Evolutionary conservation across 2,329 filamentous ascomycete species (phyloP).

Genomic region (Fusarium newnesense): DNA sequence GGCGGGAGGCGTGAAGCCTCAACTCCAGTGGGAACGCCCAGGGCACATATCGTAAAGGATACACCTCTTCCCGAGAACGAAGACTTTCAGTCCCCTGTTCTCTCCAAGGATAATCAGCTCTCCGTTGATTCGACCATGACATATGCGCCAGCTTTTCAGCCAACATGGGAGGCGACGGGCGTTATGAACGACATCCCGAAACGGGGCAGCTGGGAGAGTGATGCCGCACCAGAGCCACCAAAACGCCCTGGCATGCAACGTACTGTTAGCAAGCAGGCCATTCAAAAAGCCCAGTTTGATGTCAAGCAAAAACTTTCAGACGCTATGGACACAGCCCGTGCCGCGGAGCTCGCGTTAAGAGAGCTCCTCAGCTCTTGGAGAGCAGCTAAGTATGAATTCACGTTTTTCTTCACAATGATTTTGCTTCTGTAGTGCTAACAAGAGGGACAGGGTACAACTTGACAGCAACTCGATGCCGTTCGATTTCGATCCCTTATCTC

Average conservation of each 20-base stretch:
- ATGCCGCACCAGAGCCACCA: slow-evolving; percentile 49
- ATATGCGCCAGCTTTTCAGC: slow-evolving; percentile 62
- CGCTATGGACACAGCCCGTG: slow-evolving; percentile 80
- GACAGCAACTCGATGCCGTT: slow-evolving; percentile 68
- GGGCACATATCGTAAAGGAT: slow-evolving; percentile 53
- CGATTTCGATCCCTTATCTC: slow-evolving; percentile 85
- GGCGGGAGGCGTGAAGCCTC: slow-evolving; percentile 67
- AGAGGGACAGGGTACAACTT: slow-evolving; percentile 60
- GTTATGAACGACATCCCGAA: slow-evolving; percentile 78
- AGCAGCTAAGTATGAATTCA: slow-evolving; percentile 76
- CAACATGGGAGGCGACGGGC: slow-evolving; percentile 80
- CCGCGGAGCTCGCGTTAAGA: slow-evolving; percentile 84
- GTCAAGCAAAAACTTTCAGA: slow-evolving; percentile 72
- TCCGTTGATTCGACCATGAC: slow-evolving; percentile 61
- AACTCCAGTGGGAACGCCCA: slow-evolving; percentile 66
- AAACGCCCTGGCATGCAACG: slow-evolving; percentile 53
- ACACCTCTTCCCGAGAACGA: slow-evolving; percentile 53
- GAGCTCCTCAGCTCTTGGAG: slow-evolving; percentile 85
- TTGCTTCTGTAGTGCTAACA: slow-evolving; percentile 20
- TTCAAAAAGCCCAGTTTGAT: slow-evolving; percentile 71
- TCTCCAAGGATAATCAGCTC: slow-evolving; percentile 56
- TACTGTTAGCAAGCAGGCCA: slow-evolving; percentile 60
- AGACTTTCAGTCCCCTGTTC: slow-evolving; percentile 50
- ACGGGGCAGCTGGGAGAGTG: slow-evolving; percentile 48
- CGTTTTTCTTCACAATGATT: background rate